Evolutionary conservation across 2,329 filamentous ascomycete genomes (phyloP), one percentile per base, ranked within the genome.

Genomic region (Ophiostoma ulmi): DNA sequence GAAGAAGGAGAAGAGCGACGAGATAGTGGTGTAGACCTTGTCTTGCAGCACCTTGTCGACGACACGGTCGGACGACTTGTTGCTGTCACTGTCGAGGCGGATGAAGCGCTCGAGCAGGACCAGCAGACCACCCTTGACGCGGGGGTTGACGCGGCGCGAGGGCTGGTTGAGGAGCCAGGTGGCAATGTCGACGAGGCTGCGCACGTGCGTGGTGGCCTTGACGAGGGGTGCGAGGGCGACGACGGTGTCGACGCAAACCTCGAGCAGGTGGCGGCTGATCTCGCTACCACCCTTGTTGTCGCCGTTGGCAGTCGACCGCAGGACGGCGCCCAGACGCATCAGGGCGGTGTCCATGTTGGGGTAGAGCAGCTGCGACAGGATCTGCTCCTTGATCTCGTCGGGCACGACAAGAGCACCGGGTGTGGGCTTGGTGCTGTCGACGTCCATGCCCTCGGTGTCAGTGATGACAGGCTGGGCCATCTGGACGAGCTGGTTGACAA

Each of bases 1-100:
- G 82, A 98, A 94, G 78, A 94, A 97, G 70, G 92, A 91, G 77
- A 97, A 98, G 44, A 98, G 85, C 0, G 91, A 89, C 4, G 91
- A 90, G 11, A 95, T 80, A 0, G 92, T 92, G 65, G 87, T 83
- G 77, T 91, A 97, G 0, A 96, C 87, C 48, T 86, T 84, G 64
- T 85, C 81, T 67, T 87, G 87, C 20, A 94, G 80, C 35, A 85
- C 83, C 6, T 80, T 76, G 67, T 72, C 71, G 14, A 36, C 65
- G 6, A 69, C 68, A 7, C 22, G 20, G 20, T 38, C 64, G 1
- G 31, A 14, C 17, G 52, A 11, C 41, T 26, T 65, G 67, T 91
- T 84, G 72, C 85, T 83, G 67, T 85, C 80, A 11, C 85, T 80
- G 72, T 87, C 88, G 1, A 91, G 81, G 10, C 88, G 87, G 64